Conservation (phyloP, 768 basidiomycete species). For the Atractiella rhizophila region DNA sequence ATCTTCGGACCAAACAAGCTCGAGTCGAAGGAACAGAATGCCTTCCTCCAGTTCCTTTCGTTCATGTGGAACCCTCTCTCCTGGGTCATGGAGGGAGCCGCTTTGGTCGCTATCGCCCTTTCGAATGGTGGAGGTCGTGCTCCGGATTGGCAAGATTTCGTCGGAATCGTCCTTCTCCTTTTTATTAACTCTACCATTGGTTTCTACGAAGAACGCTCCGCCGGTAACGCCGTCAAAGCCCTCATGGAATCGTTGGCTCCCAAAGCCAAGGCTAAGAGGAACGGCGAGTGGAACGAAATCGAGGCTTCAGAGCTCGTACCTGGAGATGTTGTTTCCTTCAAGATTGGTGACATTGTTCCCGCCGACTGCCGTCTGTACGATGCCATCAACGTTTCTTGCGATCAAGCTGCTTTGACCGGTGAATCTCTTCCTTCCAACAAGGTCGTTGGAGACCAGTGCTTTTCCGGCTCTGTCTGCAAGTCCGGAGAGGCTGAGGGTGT, state of each 20-base stretch:
- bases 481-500: conserved; percentile 98
- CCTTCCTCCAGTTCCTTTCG: conserved; percentile 39
- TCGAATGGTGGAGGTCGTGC: conserved; percentile 69
- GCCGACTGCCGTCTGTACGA: conserved; percentile 93
- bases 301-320: conserved; percentile 75
- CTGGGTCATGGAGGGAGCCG: conserved; percentile 92
- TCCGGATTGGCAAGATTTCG: conserved; percentile 93
- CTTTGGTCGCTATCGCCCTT: conserved; percentile 75
- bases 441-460: conserved; percentile 85
- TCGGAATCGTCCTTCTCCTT: conserved; percentile 75
- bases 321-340: conserved; percentile 90
- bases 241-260: conserved; percentile 98
- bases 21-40: conserved; percentile 66
- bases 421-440: conserved; percentile 84
- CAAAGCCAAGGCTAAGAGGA: conserved; percentile 80
- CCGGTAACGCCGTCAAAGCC: conserved; percentile 95
- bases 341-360: conserved; percentile 95
- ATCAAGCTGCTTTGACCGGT: conserved; percentile 92
- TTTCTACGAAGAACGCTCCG: conserved; percentile 92
- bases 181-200: conserved; percentile 90
- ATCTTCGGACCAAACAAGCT: conserved; percentile 93
- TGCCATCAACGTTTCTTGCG: conserved; percentile 89
- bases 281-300: conserved; percentile 61
- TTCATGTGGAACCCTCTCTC: conserved; percentile 99
- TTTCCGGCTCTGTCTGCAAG: conserved; percentile 96